Evolutionary conservation across 257 asterid genomes (phyloP).

Genomic region (Nicotiana tomentosiformis): DNA sequence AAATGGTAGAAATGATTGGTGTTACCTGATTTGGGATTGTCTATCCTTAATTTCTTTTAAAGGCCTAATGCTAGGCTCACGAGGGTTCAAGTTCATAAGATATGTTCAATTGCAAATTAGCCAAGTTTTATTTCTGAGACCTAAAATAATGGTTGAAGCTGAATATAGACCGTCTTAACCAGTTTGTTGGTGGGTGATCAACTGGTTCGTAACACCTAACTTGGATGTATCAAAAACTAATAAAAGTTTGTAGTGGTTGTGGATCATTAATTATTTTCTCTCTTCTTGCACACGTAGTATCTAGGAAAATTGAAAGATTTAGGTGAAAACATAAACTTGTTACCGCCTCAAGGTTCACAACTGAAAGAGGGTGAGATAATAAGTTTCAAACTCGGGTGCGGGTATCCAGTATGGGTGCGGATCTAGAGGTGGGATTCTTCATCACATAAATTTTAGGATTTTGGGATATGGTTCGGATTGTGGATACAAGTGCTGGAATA

Average conservation of each 20-base stretch:
- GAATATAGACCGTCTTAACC: not conserved
- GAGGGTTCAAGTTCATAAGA: not conserved
- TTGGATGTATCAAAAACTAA: slow-evolving; percentile 1
- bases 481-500: too few species aligned
- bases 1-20: not conserved
- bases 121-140: not conserved
- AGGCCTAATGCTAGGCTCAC: not conserved
- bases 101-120: not conserved
- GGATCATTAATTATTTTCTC: not conserved
- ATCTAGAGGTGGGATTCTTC: too few species aligned
- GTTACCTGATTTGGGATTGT: not conserved
- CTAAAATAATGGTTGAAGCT: slow-evolving; percentile 2
- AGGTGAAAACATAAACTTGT: not conserved
- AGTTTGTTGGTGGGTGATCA: not conserved
- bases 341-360: not conserved
- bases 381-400: too few species aligned
- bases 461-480: too few species aligned
- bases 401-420: too few species aligned
- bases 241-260: not conserved
- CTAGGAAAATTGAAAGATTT: not conserved
- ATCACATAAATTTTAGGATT: too few species aligned
- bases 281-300: not conserved
- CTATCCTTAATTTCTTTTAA: not conserved
- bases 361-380: not conserved
- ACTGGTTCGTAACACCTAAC: not conserved